phyloP scores from a whole-genome alignment of 768 basidiomycete species.

The Termitomyces sp. region DNA sequence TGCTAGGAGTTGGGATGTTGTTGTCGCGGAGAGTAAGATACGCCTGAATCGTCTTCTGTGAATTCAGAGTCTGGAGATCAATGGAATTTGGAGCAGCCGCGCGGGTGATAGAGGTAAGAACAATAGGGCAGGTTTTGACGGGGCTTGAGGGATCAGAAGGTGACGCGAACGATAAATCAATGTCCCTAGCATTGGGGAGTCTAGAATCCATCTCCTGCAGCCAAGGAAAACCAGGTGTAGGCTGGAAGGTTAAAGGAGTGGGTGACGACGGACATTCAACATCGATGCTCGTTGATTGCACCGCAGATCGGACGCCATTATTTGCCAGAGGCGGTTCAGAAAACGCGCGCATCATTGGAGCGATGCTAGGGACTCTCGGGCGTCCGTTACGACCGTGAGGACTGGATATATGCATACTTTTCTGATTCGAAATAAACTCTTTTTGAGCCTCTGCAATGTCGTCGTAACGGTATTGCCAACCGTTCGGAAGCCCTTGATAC shows the following conservation, averaged over 20 bases:
- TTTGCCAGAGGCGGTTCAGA: constrained; percentile 1
- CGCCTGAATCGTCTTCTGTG: constrained; percentile 20
- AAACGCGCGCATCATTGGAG: constrained; percentile 23
- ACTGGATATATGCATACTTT: background rate
- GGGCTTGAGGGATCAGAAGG: constrained; percentile 6
- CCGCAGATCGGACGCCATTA: background rate
- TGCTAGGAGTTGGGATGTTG: constrained; percentile 19
- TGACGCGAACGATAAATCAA: constrained; percentile 1
- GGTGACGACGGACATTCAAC: constrained; percentile 8
- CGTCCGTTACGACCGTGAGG: constrained; percentile 12
- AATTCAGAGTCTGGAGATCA: constrained; percentile 20
- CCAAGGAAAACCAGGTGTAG: constrained; percentile 10
- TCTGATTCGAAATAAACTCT: constrained; percentile 15
- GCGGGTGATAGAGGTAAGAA: constrained; percentile 19
- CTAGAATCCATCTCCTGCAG: background rate
- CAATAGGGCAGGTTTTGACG: constrained; percentile 2
- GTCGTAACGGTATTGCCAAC: constrained; percentile 38
- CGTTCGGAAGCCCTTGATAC: constrained; percentile 40
- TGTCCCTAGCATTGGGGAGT: background rate
- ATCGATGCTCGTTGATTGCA: constrained; percentile 17
- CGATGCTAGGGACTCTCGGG: constrained; percentile 35
- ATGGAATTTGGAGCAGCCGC: constrained; percentile 21
- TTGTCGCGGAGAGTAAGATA: constrained; percentile 22
- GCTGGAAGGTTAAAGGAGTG: constrained; percentile 4
- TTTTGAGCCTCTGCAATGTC: constrained; percentile 26